Conservation (phyloP, 176 grass and related monocot species). For the Sorghum bicolor region DNA sequence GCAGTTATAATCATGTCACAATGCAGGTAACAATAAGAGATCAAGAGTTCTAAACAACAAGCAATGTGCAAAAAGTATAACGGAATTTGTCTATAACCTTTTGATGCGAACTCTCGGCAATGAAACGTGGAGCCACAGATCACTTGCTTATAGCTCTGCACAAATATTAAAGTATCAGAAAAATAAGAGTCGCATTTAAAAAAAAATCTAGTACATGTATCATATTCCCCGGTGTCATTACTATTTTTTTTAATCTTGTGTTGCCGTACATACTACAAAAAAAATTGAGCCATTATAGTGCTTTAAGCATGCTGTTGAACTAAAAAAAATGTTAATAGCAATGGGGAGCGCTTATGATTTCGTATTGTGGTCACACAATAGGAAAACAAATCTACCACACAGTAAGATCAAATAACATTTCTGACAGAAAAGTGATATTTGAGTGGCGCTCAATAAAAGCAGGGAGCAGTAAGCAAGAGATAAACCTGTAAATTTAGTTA, state of each 20-base stretch:
- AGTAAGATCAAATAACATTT: background rate
- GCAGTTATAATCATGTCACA: background rate
- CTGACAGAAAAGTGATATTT: background rate
- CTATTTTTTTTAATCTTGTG: background rate
- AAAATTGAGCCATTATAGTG: background rate
- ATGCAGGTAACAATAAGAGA: constrained; percentile 4
- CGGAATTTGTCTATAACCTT: constrained; percentile 52
- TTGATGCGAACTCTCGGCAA: constrained; percentile 58
- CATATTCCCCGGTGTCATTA: background rate
- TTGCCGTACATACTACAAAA: background rate
- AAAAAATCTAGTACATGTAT: background rate
- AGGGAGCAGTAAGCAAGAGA: background rate
- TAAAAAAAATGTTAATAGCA: background rate
- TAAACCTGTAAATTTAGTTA: background rate
- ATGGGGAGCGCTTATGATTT: background rate
- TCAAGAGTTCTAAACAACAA: background rate
- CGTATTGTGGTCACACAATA: background rate
- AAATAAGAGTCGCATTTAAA: background rate
- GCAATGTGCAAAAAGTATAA: background rate
- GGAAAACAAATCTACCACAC: background rate
- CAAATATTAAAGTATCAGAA: constrained; percentile 28
- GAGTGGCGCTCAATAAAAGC: background rate
- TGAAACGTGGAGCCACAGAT: constrained; percentile 57
- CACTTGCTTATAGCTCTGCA: constrained; percentile 65
- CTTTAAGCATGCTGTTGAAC: background rate